Base-by-base conservation (phyloP, 2,329 filamentous ascomycete genomes). In the Penicillium sp. region DNA sequence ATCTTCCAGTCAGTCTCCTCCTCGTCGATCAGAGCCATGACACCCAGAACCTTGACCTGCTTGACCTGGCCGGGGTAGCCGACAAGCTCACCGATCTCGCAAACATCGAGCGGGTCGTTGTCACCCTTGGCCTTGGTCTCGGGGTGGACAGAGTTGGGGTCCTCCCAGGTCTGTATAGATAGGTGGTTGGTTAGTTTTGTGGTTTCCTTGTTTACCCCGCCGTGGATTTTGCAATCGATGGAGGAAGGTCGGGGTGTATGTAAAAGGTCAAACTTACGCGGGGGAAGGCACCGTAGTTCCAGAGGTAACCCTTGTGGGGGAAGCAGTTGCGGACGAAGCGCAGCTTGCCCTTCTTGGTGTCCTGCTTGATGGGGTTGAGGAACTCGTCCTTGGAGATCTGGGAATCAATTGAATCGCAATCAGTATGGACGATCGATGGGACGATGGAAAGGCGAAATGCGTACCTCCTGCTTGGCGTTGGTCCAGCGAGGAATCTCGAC, bases 1-100 rank as follows among this genome's bases (percentile, higher is more conserved):
- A 99, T 91, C 88, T 99, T 99, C 94, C 94, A 99, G 86, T 99
- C 94, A 64, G 94, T 99, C 88, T 99, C 94, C 79, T 95, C 94
- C 86, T 99, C 94, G 72, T 99, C 94, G 64, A 99, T 90, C 66
- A 99, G 87, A 67, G 94, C 94, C 94, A 99, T 99, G 75, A 97
- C 92, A 79, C 94, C 94, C 63, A 99, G 89, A 62, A 97, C 90
- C 89, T 97, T 99, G 86, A 99, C 94, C 83, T 97, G 94, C 87
- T 97, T 99, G 79, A 99, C 82, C 83, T 99, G 93, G 69, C 94
- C 94, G 59, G 88, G 85, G 84, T 96, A 95, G 77, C 90, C 91
- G 71, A 99, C 94, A 57, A 96, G 86, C 86, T 99, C 94, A 73
- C 94, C 94, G 69, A 99, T 97, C 84, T 99, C 94, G 85, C 94